Evolutionary conservation across 1,139 yeast genomes (phyloP).

Genomic region (Taphrina populina): DNA sequence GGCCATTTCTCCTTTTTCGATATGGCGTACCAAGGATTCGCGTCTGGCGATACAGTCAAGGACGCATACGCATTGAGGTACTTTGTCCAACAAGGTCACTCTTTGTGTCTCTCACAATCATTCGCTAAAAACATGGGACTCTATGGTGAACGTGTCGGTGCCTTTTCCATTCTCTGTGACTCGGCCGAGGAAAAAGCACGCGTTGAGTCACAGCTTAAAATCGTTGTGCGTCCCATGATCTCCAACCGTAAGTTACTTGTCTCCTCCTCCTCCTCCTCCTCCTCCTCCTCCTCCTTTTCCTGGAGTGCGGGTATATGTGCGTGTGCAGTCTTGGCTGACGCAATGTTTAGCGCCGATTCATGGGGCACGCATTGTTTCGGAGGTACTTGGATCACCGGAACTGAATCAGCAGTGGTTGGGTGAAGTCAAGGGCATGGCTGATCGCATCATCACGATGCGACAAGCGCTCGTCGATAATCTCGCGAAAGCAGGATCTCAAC

Average conservation of each 20-base stretch:
- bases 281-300: not conserved
- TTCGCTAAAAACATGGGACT: constrained; percentile 96
- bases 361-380: constrained; percentile 89
- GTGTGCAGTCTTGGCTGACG: no score
- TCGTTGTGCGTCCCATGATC: constrained; percentile 75
- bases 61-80: constrained; percentile 87
- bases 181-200: constrained; percentile 47
- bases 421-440: constrained; percentile 85
- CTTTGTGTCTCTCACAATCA: constrained; percentile 73
- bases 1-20: constrained; percentile 84
- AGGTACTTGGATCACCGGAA: constrained; percentile 63
- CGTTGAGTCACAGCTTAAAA: constrained; percentile 75
- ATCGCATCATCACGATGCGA: constrained; percentile 80
- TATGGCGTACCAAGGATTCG: constrained; percentile 97
- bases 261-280: not conserved
- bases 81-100: constrained; percentile 61
- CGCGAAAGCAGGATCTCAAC: constrained; percentile 68
- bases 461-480: constrained; percentile 59
- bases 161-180: constrained; percentile 62
- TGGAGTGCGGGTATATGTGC: no score
- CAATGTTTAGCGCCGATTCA: constrained; percentile 66
- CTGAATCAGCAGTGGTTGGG: constrained; percentile 75
- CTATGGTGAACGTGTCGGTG: constrained; percentile 98
- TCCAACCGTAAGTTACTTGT: constrained; percentile 61
- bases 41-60: constrained; percentile 77